Percentiles rank a stretch among this genome's conserved stretches.
phyloP scores from a whole-genome alignment of 306 rosid genomes.

The Sesbania bispinosa region DNA sequence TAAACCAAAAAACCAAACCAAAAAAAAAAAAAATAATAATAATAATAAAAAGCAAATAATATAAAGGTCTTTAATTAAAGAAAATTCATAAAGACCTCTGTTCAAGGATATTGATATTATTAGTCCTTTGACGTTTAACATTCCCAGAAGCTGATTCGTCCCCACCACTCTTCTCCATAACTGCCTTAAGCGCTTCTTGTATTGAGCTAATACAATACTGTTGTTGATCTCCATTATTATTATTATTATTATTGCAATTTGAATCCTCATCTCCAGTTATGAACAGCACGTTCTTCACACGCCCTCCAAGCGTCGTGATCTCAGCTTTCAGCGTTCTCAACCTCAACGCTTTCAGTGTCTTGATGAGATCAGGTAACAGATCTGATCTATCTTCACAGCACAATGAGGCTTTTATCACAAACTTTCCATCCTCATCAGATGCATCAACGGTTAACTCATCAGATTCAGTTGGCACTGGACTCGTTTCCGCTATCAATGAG shows the following conservation, averaged over 20 bases:
- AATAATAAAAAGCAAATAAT: too few relatives aligned
- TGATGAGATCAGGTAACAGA: slow-evolving; percentile 77
- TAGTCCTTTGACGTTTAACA: slow-evolving; percentile 84
- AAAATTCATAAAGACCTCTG: slow-evolving; percentile 43
- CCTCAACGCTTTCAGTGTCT: slow-evolving; percentile 58
- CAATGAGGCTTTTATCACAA: slow-evolving; percentile 72
- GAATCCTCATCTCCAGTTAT: slow-evolving; percentile 61
- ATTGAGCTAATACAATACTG: slow-evolving; percentile 66
- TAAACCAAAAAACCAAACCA: neutral
- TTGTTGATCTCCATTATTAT: slow-evolving; percentile 4
- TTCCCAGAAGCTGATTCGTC: slow-evolving; percentile 63
- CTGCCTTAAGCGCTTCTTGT: slow-evolving; percentile 79
- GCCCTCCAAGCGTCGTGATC: slow-evolving; percentile 73
- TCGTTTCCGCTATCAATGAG: slow-evolving; percentile 64
- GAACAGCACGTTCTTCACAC: slow-evolving; percentile 76
- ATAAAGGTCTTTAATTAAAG: neutral
- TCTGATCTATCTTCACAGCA: slow-evolving; percentile 90
- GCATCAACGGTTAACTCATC: slow-evolving; percentile 79
- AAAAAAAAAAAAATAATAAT: too few relatives aligned
- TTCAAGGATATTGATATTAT: slow-evolving; percentile 56
- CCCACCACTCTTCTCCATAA: slow-evolving; percentile 68
- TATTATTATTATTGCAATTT: too few relatives aligned
- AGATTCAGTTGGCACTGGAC: slow-evolving; percentile 67
- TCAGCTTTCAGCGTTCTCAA: slow-evolving; percentile 78
- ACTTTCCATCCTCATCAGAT: slow-evolving; percentile 63